Conservation (phyloP, 495 filamentous ascomycete genomes). For the Neurospora sp. region DNA sequence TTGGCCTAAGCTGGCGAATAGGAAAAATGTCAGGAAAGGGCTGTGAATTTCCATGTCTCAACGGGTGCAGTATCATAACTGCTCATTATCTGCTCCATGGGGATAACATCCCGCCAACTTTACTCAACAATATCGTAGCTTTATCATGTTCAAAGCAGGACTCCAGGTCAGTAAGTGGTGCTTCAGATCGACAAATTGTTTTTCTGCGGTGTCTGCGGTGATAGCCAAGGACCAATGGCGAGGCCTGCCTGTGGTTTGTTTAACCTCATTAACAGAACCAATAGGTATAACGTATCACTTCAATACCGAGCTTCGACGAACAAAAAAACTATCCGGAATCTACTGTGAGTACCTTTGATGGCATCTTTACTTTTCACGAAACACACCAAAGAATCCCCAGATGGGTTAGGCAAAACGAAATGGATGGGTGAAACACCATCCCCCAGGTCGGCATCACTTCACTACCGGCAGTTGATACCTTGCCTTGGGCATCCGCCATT, state of each 20-base stretch:
- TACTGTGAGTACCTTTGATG: neutral
- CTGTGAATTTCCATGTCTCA: neutral
- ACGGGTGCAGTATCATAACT: neutral
- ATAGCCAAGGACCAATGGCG: neutral
- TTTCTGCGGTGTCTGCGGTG: neutral
- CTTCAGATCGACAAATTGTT: neutral
- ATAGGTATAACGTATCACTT: neutral
- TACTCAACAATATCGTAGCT: neutral
- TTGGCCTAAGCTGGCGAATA: neutral
- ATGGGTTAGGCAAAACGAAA: neutral
- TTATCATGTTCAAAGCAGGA: neutral
- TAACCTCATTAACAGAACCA: neutral
- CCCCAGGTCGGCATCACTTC: neutral
- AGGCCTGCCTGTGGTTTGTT: neutral
- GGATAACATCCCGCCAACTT: neutral
- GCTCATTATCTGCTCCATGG: neutral
- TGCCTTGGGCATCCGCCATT: neutral
- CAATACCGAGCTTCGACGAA: neutral
- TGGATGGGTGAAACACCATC: neutral
- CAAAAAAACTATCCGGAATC: neutral
- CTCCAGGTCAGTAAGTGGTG: neutral
- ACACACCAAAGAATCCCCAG: neutral
- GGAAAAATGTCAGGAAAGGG: neutral
- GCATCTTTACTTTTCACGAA: neutral
- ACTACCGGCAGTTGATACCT: neutral